Base-by-base conservation (phyloP, 2,329 filamentous ascomycete genomes). In the Colletotrichum viniferum region DNA sequence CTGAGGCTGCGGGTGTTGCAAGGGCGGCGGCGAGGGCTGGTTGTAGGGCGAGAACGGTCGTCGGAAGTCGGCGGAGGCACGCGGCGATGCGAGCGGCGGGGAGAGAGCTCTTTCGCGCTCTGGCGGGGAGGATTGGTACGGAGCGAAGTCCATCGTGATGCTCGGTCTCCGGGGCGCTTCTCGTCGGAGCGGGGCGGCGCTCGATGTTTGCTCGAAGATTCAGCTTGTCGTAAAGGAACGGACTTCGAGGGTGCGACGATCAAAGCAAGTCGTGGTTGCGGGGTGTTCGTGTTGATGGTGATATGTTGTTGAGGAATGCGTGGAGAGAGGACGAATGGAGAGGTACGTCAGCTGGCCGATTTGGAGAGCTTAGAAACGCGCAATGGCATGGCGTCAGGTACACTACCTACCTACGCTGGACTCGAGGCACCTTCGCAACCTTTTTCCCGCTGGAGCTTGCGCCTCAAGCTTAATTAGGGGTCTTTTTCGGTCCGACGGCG, bases 81-180 rank as follows among this genome's bases (percentile, higher is more conserved):
- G 91, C 26, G 90, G 90, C 32, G 90, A 91, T 12, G 86, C 80
- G 71, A 83, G 86, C 13, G 92, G 90, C 68, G 96, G 95, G 24
- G 95, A 97, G 83, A 96, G 90, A 68, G 94, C 92, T 81, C 96
- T 95, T 79, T 92, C 92, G 80, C 94, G 90, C 87, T 98, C 96
- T 12, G 97, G 97, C 18, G 94, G 94, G 64, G 94, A 94, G 84
- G 96, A 96, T 88, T 98, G 97, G 86, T 98, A 99, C 48, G 97
- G 97, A 61, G 97, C 97, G 84, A 98, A 99, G 87, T 98, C 95
- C 94, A 97, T 97, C 71, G 80, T 87, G 76, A 77, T 28, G 30
- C 55, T 73, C 69, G 2, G 52, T 8, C 30, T 34, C 55, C 26
- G 36, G 26, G 5, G 43, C 13, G 24, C 5, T 18, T 48, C 18